Percentiles rank a stretch among this genome's conserved stretches.
phyloP scores from a whole-genome alignment of 2,329 filamentous ascomycete genomes.

The Botrytis squamosa region DNA sequence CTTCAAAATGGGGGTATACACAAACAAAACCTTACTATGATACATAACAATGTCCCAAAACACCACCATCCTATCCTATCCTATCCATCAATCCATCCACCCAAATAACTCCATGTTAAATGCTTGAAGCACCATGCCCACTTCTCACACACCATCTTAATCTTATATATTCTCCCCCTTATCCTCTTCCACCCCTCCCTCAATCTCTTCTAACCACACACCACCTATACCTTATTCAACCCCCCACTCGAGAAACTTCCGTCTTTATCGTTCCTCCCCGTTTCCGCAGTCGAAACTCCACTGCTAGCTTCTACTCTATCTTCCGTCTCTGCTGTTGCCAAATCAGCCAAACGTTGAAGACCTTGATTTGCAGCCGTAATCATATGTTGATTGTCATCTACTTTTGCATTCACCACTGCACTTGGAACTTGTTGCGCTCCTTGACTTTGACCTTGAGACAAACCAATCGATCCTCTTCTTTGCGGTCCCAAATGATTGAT shows the following conservation, averaged over 20 bases:
- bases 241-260: neutral
- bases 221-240: neutral
- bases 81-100: neutral
- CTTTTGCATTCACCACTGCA: neutral
- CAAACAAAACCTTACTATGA: neutral
- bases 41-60: neutral
- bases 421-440: neutral
- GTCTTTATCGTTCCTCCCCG: neutral
- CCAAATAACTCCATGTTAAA: neutral
- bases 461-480: neutral
- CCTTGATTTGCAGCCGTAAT: conserved; percentile 32
- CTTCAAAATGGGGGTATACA: conserved; percentile 12
- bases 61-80: neutral
- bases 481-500: neutral
- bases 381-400: conserved; percentile 27
- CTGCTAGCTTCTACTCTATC: conserved; percentile 1
- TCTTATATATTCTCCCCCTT: neutral
- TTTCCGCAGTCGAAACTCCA: neutral
- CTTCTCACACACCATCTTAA: neutral
- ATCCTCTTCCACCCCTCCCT: neutral
- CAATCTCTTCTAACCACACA: neutral
- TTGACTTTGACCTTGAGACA: neutral
- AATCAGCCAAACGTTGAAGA: conserved; percentile 61
- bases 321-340: conserved; percentile 35
- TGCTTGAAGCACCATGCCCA: neutral